phyloP scores from a whole-genome alignment of 345 rosid species.

The Gossypium thurberi region DNA sequence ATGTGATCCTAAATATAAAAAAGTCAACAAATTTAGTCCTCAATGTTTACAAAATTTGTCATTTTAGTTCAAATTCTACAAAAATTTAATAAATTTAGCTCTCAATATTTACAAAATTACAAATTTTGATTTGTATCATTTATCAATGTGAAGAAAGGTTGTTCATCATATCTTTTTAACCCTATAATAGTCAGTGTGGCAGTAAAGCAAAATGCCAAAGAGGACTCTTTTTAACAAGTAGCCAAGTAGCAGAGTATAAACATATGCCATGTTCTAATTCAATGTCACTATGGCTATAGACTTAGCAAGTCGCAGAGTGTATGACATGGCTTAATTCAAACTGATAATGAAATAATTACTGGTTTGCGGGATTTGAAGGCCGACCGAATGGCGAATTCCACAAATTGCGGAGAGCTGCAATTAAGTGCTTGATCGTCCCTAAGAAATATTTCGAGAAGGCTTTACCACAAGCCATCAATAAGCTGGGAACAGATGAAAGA shows the following conservation, averaged over 20 bases:
- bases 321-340: not conserved
- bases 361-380: slow-evolving; percentile 57
- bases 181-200: no score
- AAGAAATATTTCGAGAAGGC: slow-evolving; percentile 84
- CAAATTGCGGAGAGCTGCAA: slow-evolving; percentile 53
- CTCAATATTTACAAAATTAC: no score
- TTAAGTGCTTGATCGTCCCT: slow-evolving; percentile 76
- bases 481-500: slow-evolving; percentile 77
- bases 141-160: not conserved
- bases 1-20: no score
- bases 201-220: no score
- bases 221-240: no score
- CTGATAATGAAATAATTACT: not conserved
- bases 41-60: no score
- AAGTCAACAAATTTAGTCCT: no score
- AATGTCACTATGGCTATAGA: no score
- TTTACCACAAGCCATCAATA: slow-evolving; percentile 63
- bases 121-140: not conserved
- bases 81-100: no score
- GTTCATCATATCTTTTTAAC: not conserved
- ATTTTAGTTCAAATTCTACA: no score
- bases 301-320: not conserved
- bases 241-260: no score
- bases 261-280: no score
- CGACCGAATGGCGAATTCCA: slow-evolving; percentile 57